phyloP scores from a whole-genome alignment of 2,329 filamentous ascomycete genomes.

The Talaromyces sp. region DNA sequence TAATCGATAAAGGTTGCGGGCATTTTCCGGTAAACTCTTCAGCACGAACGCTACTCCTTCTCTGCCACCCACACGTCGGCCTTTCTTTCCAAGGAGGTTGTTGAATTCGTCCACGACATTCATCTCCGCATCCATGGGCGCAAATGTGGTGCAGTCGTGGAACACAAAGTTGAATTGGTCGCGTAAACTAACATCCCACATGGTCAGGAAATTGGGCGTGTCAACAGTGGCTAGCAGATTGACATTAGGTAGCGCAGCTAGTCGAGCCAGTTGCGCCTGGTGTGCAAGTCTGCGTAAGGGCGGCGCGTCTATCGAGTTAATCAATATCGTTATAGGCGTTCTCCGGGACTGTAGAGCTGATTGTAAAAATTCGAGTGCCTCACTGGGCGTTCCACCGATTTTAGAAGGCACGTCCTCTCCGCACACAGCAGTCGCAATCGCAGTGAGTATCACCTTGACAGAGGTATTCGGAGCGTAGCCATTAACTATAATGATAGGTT shows the following conservation, averaged over 20 bases:
- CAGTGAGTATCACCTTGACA: slow-evolving; percentile 48
- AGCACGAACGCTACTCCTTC: slow-evolving; percentile 91
- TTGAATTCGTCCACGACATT: slow-evolving; percentile 90
- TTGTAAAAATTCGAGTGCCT: slow-evolving; percentile 66
- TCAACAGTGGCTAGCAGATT: slow-evolving; percentile 77
- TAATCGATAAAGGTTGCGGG: slow-evolving; percentile 78
- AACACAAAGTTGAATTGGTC: slow-evolving; percentile 82
- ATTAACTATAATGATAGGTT: slow-evolving; percentile 77
- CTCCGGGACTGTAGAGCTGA: slow-evolving; percentile 54
- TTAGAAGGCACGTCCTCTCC: slow-evolving; percentile 44
- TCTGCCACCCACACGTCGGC: slow-evolving; percentile 76
- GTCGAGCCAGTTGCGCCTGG: slow-evolving; percentile 70
- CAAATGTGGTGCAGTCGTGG: slow-evolving; percentile 91
- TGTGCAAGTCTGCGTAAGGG: slow-evolving; percentile 67
- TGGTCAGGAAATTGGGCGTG: slow-evolving; percentile 77
- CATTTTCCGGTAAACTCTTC: slow-evolving; percentile 86
- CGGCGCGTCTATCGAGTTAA: slow-evolving; percentile 83
- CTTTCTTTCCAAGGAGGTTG: slow-evolving; percentile 75
- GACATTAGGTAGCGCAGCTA: slow-evolving; percentile 71
- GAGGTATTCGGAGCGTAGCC: slow-evolving; percentile 61
- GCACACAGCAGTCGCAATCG: slow-evolving; percentile 62
- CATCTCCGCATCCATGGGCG: slow-evolving; percentile 67
- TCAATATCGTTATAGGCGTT: slow-evolving; percentile 60
- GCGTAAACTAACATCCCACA: slow-evolving; percentile 86
- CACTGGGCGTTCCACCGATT: slow-evolving; percentile 61